phyloP scores from a whole-genome alignment of 225 moss, liverwort and hornwort species.

The Physcomitrium patens region DNA sequence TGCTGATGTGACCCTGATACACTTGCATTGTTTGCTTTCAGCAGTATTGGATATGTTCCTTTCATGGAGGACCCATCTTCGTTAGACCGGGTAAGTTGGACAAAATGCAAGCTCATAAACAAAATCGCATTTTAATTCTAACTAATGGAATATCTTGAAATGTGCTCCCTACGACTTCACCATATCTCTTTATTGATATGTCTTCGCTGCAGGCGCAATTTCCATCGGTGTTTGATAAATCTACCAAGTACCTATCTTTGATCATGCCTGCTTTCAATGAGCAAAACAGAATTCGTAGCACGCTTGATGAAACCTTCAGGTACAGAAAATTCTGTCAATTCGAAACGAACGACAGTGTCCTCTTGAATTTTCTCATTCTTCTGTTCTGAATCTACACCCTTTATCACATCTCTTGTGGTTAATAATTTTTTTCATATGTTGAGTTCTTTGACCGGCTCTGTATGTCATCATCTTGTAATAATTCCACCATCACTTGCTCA shows the following conservation, averaged over 20 bases:
- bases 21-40: constrained; percentile 44
- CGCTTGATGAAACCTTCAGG: constrained; percentile 91
- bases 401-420: not conserved
- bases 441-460: not conserved
- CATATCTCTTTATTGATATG: not conserved
- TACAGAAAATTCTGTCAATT: constrained; percentile 18
- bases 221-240: constrained; percentile 82
- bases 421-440: not conserved
- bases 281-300: constrained; percentile 77
- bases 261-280: constrained; percentile 96
- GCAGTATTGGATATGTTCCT: constrained; percentile 53
- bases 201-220: constrained; percentile 60
- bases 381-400: not conserved
- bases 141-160: constrained; percentile 12
- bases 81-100: constrained; percentile 60
- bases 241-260: constrained; percentile 87
- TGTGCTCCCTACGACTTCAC: not conserved
- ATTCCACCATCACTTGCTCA: not conserved
- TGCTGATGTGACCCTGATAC: constrained; percentile 12
- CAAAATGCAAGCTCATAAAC: not conserved
- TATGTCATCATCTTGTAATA: not conserved
- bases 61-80: constrained; percentile 89
- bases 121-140: not conserved
- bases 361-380: not conserved
- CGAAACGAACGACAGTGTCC: not conserved